Evolutionary conservation across 768 basidiomycete species (phyloP), one percentile per base, ranked within the genome.

Genomic region (Leccinellum albellum): DNA sequence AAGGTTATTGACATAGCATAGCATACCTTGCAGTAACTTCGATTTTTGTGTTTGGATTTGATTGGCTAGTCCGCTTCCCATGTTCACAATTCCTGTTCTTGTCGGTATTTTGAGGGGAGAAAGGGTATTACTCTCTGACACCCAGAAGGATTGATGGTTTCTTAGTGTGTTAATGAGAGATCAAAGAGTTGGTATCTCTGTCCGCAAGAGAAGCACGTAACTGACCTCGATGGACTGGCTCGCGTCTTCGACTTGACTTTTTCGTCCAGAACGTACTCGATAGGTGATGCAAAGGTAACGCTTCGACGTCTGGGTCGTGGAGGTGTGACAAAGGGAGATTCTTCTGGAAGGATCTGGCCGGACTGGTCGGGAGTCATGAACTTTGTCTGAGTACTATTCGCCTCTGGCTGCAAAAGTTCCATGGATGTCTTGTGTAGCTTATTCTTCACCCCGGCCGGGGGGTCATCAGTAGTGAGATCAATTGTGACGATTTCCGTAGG

Each of bases 391-490:
- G n/a, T n/a, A 9, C 20, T 24, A 9, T 23, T 24, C 12, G 32
- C 21, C 24, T 37, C 55, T 29, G 56, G 31, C 50, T 14, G 21
- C 23, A 40, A 7, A 40, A 26, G 20, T 17, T 31, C 23, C n/a
- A 24, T 10, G 14, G 51, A 35, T 8, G 29, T 14, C 49, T 54
- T 42, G 29, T 48, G 52, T 20, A 13, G 6, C 13, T 17, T 24
- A n/a, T 10, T 44, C 20, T 51, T 52, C 47, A 47, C 57, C 44
- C 48, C 63, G 28, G 50, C 56, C 10, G 72, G 73, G 26, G 69
- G 58, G 4, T 55, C 55, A 44, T 75, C 73, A 20, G 65, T 58
- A n/a, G 78, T 81, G 54, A 82, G 70, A 64, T 83, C 81, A 55
- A 81, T 76, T 44, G 74, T 78, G 8, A 71, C 61, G 21, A 59